Evolutionary conservation across 257 asterid species (phyloP), one percentile per base, ranked within the genome.

Genomic region (Fraxinus quadrangulata): DNA sequence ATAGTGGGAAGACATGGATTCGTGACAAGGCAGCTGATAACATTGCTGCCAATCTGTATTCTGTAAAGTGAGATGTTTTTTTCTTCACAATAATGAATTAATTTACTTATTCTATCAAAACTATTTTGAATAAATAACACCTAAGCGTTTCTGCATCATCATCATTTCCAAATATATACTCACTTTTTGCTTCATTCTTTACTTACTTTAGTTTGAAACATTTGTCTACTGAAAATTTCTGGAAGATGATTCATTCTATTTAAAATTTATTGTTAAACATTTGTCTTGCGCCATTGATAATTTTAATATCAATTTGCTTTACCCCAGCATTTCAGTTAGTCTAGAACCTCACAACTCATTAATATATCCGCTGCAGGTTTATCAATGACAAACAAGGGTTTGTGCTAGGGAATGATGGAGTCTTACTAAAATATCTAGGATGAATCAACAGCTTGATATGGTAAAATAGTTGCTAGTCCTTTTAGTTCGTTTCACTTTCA

Each of bases 1-100:
- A 96, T 80, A 92, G 97, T 14, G 97, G 99, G 65, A 93, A 89
- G 94, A 75, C 91, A 56, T 96, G 99, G 98, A 79, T 68, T 45
- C 97, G 97, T 30, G 98, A 96, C 88, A 96, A 86, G 85, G 97
- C 98, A 37, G 99, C 97, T 51, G 98, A 96, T 81, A 88, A 90
- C 83, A 96, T 96, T 84, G 98, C 99, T 77, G 98, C 98, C 70
- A 93, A 96, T 88, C 97, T 93, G 19, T 96, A 96, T 83, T 84
- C 98, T 56, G 96, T 96, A 75, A 96, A 93, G 99, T 96, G 84
- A 96, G 99, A 71, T 61, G 49, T 34, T 75, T 71, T 77, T 40
- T 74, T 61, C 67, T 30, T 51, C 51, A 56, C 10, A 14, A 67
- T 59, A 37, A 56, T 69, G 7, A 40, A 70, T 51, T 71, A 16